A percentile compares a stretch with the other conserved stretches of the same genome.
Conservation (phyloP, 306 rosid genomes). For the Quercus suber region DNA sequence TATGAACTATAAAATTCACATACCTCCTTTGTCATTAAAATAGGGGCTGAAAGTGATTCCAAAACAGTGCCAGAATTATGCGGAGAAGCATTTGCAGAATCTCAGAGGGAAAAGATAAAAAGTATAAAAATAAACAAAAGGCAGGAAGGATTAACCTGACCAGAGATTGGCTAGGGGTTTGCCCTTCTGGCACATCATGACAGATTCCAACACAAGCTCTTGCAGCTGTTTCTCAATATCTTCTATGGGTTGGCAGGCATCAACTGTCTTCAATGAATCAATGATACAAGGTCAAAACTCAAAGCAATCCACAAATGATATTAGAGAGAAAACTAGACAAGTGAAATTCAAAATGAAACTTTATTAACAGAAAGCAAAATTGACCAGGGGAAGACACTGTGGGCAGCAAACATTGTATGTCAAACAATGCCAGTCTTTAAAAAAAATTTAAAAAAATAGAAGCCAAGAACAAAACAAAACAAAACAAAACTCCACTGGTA, state of each 20-base stretch:
- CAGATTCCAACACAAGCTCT: conserved; percentile 45
- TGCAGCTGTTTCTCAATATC: conserved; percentile 73
- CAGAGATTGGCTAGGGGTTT: conserved; percentile 60
- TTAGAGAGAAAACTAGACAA: too few species aligned
- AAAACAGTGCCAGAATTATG: neutral
- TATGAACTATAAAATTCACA: neutral
- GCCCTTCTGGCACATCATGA: conserved; percentile 56
- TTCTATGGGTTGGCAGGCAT: conserved; percentile 69
- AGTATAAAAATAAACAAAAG: neutral
- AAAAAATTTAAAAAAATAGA: too few species aligned
- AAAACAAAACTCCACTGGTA: too few species aligned
- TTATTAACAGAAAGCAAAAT: too few species aligned
- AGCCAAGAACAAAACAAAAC: too few species aligned
- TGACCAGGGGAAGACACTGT: too few species aligned
- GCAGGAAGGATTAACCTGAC: conserved; percentile 21
- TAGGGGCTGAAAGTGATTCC: neutral
- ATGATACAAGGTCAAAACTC: neutral
- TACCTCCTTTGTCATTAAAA: neutral
- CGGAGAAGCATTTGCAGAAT: neutral
- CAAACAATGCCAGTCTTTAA: too few species aligned
- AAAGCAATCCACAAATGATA: too few species aligned
- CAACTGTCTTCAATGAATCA: conserved; percentile 55
- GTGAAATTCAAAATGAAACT: too few species aligned
- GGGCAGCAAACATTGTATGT: too few species aligned
- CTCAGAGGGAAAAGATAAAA: neutral